Conservation (phyloP, 2,329 filamentous ascomycete genomes). For the Eutypa lata region DNA sequence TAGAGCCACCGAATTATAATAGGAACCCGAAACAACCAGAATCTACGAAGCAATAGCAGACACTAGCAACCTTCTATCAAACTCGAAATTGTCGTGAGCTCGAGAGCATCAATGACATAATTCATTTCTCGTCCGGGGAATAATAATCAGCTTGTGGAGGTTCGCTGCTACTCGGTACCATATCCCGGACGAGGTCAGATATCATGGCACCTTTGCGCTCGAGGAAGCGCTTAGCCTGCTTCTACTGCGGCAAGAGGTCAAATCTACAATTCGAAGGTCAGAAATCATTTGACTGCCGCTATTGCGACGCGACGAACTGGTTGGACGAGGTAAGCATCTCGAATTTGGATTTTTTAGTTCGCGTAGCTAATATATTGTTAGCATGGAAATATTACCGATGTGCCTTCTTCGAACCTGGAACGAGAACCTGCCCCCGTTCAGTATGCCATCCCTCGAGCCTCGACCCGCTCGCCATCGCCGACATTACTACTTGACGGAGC, state of each 20-base stretch:
- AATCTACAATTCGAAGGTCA: constrained; percentile 54
- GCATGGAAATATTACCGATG: constrained; percentile 88
- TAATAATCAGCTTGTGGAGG: constrained; percentile 3
- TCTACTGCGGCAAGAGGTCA: constrained; percentile 77
- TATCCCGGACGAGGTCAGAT: not conserved
- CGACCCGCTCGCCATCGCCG: constrained; percentile 24
- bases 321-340: constrained; percentile 69
- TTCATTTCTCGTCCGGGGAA: not conserved
- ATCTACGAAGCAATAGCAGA: not conserved
- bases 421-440: constrained; percentile 38
- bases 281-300: constrained; percentile 67
- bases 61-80: not conserved
- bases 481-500: constrained; percentile 30
- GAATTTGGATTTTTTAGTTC: constrained; percentile 5
- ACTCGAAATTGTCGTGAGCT: not conserved
- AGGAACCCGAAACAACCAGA: not conserved
- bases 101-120: not conserved
- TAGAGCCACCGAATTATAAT: too few relatives aligned
- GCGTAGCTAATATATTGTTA: constrained; percentile 35
- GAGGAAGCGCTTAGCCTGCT: constrained; percentile 58
- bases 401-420: constrained; percentile 62
- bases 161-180: constrained; percentile 2
- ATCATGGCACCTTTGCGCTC: constrained; percentile 26
- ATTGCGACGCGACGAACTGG: constrained; percentile 85
- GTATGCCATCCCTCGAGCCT: constrained; percentile 45